Base-by-base conservation (phyloP, 345 rosid genomes). In the Bruguiera sexangula region DNA sequence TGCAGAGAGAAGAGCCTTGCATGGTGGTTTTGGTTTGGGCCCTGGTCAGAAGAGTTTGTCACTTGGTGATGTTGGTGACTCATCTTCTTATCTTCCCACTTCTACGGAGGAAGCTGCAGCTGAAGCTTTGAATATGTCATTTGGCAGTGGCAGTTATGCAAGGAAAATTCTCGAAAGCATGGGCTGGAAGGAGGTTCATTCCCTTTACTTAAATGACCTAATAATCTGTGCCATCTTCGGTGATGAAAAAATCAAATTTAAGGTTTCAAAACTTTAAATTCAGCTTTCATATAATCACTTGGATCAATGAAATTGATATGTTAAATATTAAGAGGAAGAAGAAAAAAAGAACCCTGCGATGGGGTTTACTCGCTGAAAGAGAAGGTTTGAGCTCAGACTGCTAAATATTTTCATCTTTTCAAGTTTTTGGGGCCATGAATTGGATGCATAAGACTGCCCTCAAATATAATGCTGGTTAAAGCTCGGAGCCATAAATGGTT, bases 101-200 rank as follows among this genome's bases (percentile, higher is more conserved):
- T 65, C 71, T 52, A 77, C 72, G 52, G 90, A 89, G 74, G 90
- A 85, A 61, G 89, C 88, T 31, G 82, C 87, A 69, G 82, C 87
- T 66, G 91, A 89, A 73, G 92, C 94, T 73, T 77, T 84, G 76
- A 82, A 82, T 80, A 70, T 82, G 74, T 76, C 94, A 66, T 87
- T 91, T 76, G 98, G 96, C 67, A 72, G 83, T 54, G 89, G 91
- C 73, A 93, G 96, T 66, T 90, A 86, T 78, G 96, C 89, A 68
- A 84, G 93, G 79, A 91, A 73, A 69, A 85, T 93, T 50, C 88
- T 93, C 48, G 82, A 89, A 82, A 82, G 81, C 81, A 90, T 90
- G 96, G 96, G 98, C 52, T 93, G 96, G 96, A 90, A 83, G 71
- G 92, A 93, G 93, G 96, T 85, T 82, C 66, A 24, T 32, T 56